phyloP scores from a whole-genome alignment of 345 rosid genomes.

The Acer campestre region DNA sequence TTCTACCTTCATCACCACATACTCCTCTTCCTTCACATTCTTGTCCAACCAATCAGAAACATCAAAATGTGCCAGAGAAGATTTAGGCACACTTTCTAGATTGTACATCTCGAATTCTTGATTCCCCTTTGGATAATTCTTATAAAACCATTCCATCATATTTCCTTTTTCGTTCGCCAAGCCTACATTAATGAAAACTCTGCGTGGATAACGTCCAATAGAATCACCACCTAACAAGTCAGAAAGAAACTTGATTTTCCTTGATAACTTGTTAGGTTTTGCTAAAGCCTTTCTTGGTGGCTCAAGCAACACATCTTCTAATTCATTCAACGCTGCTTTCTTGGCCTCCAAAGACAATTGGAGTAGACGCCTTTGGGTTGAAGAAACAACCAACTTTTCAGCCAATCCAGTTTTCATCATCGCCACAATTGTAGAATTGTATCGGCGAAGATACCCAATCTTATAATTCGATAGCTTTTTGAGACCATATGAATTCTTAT shows the following conservation, averaged over 20 bases:
- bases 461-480: conserved; percentile 36
- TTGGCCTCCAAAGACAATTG: conserved; percentile 38
- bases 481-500: conserved; percentile 24
- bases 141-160: conserved; percentile 57
- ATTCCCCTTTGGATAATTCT: conserved; percentile 68
- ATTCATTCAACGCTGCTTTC: conserved; percentile 55
- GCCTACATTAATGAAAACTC: conserved; percentile 69
- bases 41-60: conserved; percentile 67
- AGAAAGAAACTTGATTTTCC: conserved; percentile 58
- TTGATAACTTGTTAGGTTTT: conserved; percentile 54
- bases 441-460: conserved; percentile 37
- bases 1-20: conserved; percentile 82
- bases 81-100: conserved; percentile 46
- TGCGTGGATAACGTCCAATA: conserved; percentile 57
- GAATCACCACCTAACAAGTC: conserved; percentile 64
- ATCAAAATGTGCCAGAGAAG: conserved; percentile 29
- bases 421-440: conserved; percentile 39
- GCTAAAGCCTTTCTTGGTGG: conserved; percentile 73
- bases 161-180: conserved; percentile 43
- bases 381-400: background rate
- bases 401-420: conserved; percentile 33
- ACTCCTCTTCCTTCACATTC: conserved; percentile 69
- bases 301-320: conserved; percentile 77
- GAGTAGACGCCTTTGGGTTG: conserved; percentile 27
- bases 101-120: conserved; percentile 67